phyloP scores from a whole-genome alignment of 306 rosid species.

The Lathyrus aphaca region DNA sequence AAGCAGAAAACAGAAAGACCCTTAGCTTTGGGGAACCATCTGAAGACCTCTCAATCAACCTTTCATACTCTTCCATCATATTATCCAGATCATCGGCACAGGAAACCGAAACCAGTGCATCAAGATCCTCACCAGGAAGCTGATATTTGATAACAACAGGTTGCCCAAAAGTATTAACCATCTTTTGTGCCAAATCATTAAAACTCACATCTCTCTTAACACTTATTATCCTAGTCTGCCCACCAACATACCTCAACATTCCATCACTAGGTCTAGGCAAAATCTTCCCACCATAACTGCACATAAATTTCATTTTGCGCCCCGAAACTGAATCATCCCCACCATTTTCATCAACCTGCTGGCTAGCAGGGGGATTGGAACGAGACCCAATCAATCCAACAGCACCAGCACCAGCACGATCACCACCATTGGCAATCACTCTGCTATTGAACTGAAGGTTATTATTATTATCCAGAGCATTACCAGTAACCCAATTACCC shows the following conservation, averaged over 20 bases:
- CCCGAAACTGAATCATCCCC: slow-evolving; percentile 62
- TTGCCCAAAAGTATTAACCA: slow-evolving; percentile 71
- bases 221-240: slow-evolving; percentile 83
- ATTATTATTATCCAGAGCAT: slow-evolving; percentile 48
- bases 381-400: slow-evolving; percentile 40
- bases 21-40: slow-evolving; percentile 81
- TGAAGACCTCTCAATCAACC: slow-evolving; percentile 67
- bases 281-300: slow-evolving; percentile 92
- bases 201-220: slow-evolving; percentile 70
- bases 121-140: slow-evolving; percentile 97
- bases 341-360: slow-evolving; percentile 63
- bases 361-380: slow-evolving; percentile 39
- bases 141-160: slow-evolving; percentile 84
- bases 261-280: slow-evolving; percentile 91
- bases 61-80: slow-evolving; percentile 93
- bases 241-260: slow-evolving; percentile 92
- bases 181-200: slow-evolving; percentile 71
- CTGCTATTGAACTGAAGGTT: slow-evolving; percentile 34
- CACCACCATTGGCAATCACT: slow-evolving; percentile 50
- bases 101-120: slow-evolving; percentile 88
- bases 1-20: slow-evolving; percentile 77
- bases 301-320: slow-evolving; percentile 73
- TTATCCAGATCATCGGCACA: slow-evolving; percentile 91
- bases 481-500: slow-evolving; percentile 49
- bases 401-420: slow-evolving; percentile 35